phyloP scores from a whole-genome alignment of 2,329 filamentous ascomycete species.

The Fonsecaea pugnacius region DNA sequence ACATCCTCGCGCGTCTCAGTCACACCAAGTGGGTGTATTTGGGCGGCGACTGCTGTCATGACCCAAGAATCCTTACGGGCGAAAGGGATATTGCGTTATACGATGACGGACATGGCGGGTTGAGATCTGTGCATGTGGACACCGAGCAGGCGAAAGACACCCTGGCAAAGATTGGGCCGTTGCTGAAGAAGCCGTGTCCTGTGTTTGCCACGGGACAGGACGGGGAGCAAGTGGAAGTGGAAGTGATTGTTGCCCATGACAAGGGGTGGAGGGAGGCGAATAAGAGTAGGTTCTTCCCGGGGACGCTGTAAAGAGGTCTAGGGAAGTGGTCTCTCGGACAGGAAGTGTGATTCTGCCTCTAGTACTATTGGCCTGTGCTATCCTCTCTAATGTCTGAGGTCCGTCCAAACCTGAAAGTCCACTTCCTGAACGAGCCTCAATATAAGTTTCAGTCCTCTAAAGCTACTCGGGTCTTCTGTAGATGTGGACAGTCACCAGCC shows the following conservation, averaged over 20 bases:
- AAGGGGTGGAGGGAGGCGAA: slow-evolving; percentile 34
- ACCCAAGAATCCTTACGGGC: slow-evolving; percentile 39
- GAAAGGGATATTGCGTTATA: slow-evolving; percentile 58
- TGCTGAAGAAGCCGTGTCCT: slow-evolving; percentile 29
- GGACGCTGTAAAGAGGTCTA: slow-evolving; percentile 16
- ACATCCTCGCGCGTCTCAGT: slow-evolving; percentile 39
- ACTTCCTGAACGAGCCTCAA: background rate
- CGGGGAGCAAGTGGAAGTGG: slow-evolving; percentile 25
- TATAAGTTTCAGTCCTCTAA: background rate
- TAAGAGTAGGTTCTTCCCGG: slow-evolving; percentile 32
- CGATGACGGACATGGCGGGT: slow-evolving; percentile 50
- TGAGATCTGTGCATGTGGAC: slow-evolving; percentile 58
- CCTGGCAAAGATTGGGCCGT: slow-evolving; percentile 45
- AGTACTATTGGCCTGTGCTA: background rate
- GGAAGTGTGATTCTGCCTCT: background rate
- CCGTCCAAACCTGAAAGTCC: background rate
- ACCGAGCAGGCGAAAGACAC: slow-evolving; percentile 51
- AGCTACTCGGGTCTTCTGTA: background rate
- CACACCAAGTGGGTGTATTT: slow-evolving; percentile 42
- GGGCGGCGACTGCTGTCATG: slow-evolving; percentile 43
- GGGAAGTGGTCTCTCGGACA: background rate
- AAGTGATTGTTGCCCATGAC: slow-evolving; percentile 37
- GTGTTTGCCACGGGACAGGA: slow-evolving; percentile 9
- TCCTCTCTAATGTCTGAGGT: background rate
- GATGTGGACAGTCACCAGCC: background rate